Conservation (phyloP, 176 grass and related monocot species). For the Oryza australiensis region DNA sequence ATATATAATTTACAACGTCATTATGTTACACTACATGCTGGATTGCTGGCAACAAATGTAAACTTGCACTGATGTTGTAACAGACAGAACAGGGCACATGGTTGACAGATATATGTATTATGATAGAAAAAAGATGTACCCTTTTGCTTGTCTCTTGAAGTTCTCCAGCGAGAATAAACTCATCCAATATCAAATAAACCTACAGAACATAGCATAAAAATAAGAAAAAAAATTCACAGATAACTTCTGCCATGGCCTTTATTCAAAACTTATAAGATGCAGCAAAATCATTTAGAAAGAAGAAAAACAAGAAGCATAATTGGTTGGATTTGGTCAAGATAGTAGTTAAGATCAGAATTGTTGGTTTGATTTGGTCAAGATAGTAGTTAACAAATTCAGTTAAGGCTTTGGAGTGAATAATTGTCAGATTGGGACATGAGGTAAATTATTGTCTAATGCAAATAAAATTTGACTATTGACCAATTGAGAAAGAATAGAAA, state of each 20-base stretch:
- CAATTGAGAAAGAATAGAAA: neutral
- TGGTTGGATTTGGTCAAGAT: too few species aligned
- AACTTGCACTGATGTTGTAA: neutral
- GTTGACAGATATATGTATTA: conserved; percentile 11
- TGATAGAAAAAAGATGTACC: conserved; percentile 44
- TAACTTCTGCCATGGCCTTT: neutral
- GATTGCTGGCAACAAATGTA: neutral
- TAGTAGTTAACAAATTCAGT: conserved; percentile 19
- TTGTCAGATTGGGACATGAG: neutral
- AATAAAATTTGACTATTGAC: conserved; percentile 18
- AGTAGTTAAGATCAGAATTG: too few species aligned
- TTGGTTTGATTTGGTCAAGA: neutral
- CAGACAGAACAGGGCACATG: conserved; percentile 13
- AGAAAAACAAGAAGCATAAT: conserved; percentile 5
- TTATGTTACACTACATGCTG: neutral
- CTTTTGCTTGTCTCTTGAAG: conserved; percentile 99
- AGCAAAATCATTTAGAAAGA: neutral
- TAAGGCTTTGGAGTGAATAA: neutral
- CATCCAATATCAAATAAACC: conserved; percentile 98
- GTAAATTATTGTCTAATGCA: neutral
- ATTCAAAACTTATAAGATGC: conserved; percentile 12
- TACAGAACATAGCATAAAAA: conserved; percentile 36
- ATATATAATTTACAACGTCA: neutral
- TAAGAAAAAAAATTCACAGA: neutral
- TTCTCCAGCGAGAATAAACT: conserved; percentile 98